Base-by-base conservation (phyloP, 169 alveolate species). In the Eimeria brunetti region DNA sequence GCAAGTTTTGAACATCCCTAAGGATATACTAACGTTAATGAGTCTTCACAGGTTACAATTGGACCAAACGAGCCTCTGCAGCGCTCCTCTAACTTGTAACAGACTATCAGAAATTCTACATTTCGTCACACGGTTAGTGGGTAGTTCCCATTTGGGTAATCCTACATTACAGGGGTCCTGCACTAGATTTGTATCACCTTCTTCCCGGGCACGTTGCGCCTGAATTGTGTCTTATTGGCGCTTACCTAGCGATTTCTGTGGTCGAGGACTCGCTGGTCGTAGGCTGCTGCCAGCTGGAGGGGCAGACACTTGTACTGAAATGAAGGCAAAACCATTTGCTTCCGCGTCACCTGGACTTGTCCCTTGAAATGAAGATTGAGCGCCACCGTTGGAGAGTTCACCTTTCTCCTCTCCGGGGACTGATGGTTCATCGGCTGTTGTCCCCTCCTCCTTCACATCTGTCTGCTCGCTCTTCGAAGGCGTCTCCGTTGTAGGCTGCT, bases 241-340 rank as follows among this genome's bases (percentile, higher is more conserved):
- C 46, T 78, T 49, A 78, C 88, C 88, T 78, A 64, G 44, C 20
- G 64, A 20, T 46, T 49, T 46, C 88, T 44, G 88, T 33, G 64
- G 27, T 14, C 20, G 69, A 44, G 88, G 67, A 30, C 22, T 24
- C 67, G 51, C 9, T 4, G 41, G 67, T 30, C 88, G 67, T 53
- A 78, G 46, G 67, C 49, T 51, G 67, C 67, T 30, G 64, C 38
- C 88, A 49, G 27, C 91, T 24, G 71, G 20, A 9, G 76, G 76
- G 30, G 71, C 91, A 36, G 78, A 84, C 91, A 53, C n/a, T 24
- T n/a, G 36, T 38, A 84, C 38, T 18, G 71, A 46, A 33, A 51
- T 2, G 18, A 60, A 41, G 16, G 69, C 91, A 33, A 53, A 11
- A 8, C 33, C 51, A 4, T 9, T 20, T 18, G 91, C 11, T 6